These are phyloP conservation scores for Pythium sp. DNA, from an alignment of 352 stramenopile genomes.

Conservation along the genomic window DNA sequence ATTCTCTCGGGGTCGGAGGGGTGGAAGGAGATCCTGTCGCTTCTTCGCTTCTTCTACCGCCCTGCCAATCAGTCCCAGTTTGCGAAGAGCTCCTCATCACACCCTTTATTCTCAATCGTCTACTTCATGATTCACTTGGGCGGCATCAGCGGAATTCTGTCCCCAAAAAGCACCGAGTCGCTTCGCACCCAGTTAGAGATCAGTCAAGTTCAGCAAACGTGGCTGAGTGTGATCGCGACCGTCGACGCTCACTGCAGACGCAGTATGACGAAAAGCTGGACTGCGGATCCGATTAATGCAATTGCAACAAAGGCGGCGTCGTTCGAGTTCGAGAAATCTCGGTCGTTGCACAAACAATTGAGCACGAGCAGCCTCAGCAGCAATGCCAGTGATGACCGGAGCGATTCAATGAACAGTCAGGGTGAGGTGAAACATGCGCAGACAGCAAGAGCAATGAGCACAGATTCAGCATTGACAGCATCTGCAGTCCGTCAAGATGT, in stretches of 20 bases:
- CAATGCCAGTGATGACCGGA: constrained; percentile 14
- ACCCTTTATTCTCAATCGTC: constrained; percentile 56
- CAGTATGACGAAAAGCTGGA: constrained; percentile 34
- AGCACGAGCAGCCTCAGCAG: constrained; percentile 18
- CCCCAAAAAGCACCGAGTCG: constrained; percentile 11
- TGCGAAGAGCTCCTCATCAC: constrained; percentile 41
- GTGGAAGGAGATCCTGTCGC: constrained; percentile 35
- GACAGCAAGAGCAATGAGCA: constrained; percentile 15
- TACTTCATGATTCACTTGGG: constrained; percentile 30
- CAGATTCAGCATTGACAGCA: constrained; percentile 12
- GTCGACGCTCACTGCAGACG: constrained; percentile 46
- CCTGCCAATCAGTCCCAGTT: constrained; percentile 58
- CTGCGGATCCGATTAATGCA: constrained; percentile 28
- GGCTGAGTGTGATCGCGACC: constrained; percentile 34
- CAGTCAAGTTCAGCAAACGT: constrained; percentile 30
- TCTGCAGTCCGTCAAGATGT: constrained; percentile 18
- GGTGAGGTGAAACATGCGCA: constrained; percentile 9
- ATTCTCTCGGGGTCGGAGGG: constrained; percentile 26
- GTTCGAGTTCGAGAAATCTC: constrained; percentile 17
- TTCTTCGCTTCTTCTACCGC: constrained; percentile 71
- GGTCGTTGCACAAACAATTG: neutral
- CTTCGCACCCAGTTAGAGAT: constrained; percentile 28
- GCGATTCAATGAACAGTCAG: constrained; percentile 10
- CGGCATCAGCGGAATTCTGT: neutral
- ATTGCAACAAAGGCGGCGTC: constrained; percentile 28